Evolutionary conservation across 345 rosid genomes (phyloP).

Genomic region (Aethionema arabicum): DNA sequence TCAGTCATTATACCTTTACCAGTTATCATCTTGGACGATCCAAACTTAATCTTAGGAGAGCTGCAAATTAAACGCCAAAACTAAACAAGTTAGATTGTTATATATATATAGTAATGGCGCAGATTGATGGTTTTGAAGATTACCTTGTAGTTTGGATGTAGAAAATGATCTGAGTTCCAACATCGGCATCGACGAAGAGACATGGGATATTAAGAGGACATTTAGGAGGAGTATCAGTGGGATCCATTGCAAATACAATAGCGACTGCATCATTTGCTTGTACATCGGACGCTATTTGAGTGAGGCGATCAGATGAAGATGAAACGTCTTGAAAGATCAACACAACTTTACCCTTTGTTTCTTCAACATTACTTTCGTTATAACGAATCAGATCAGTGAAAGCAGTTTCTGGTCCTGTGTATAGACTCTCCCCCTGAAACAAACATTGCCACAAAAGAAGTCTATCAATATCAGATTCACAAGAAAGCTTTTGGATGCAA

Average conservation of each 20-base stretch:
- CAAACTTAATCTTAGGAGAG: conserved; percentile 25
- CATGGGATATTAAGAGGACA: conserved; percentile 27
- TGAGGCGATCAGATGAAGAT: not conserved
- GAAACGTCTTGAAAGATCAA: conserved; percentile 38
- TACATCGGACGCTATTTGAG: no score
- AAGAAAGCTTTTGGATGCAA: no score
- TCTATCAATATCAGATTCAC: no score
- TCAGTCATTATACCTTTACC: conserved; percentile 32
- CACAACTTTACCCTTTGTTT: no score
- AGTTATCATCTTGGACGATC: conserved; percentile 19
- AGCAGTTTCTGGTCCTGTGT: not conserved
- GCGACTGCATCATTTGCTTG: conserved; percentile 27
- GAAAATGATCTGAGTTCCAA: conserved; percentile 26
- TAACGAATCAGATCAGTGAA: no score
- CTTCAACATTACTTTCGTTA: no score
- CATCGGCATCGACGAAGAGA: conserved; percentile 17
- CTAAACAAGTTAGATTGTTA: no score
- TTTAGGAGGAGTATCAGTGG: conserved; percentile 11
- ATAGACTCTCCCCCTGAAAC: no score
- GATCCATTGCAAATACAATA: conserved; percentile 24
- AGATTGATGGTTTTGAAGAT: not conserved
- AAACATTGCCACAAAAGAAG: no score
- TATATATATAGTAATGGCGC: no score
- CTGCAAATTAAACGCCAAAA: no score
- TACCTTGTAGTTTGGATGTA: conserved; percentile 30